These are phyloP conservation scores for Neonectria sp. DNA, from an alignment of 2,329 filamentous ascomycete species.

Conservation along the genomic window DNA sequence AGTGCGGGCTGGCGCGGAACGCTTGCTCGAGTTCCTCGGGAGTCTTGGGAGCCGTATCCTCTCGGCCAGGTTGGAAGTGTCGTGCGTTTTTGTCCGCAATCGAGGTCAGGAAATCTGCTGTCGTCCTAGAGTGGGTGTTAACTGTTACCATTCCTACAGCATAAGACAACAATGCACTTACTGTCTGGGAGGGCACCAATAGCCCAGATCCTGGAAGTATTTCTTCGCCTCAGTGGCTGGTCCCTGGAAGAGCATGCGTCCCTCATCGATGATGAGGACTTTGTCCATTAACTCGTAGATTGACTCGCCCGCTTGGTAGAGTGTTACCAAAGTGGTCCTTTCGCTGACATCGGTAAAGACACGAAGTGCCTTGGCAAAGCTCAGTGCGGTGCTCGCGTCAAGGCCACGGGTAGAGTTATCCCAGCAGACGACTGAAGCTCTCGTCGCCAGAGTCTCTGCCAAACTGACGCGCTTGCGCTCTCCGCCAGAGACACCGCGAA, in stretches of 20 bases:
- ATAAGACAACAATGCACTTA: background rate
- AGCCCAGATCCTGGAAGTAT: conserved; percentile 78
- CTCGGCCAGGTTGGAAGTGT: conserved; percentile 73
- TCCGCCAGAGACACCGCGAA: conserved; percentile 70
- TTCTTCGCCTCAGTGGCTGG: conserved; percentile 71
- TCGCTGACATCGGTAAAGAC: conserved; percentile 75
- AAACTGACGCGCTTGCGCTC: conserved; percentile 80
- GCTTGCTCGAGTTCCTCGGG: conserved; percentile 75
- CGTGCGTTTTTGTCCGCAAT: conserved; percentile 80
- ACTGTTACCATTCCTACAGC: background rate
- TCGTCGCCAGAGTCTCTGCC: conserved; percentile 70
- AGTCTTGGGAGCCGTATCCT: conserved; percentile 76
- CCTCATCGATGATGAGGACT: conserved; percentile 77
- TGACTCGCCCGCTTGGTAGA: conserved; percentile 76
- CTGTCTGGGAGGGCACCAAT: conserved; percentile 58
- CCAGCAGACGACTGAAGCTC: conserved; percentile 74
- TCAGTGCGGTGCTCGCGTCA: conserved; percentile 78
- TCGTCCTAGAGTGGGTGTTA: conserved; percentile 6
- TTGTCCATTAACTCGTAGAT: conserved; percentile 80
- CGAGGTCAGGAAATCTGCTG: conserved; percentile 78
- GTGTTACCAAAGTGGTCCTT: conserved; percentile 75
- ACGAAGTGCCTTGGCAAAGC: conserved; percentile 72
- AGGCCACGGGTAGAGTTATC: conserved; percentile 71
- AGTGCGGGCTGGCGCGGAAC: conserved; percentile 73
- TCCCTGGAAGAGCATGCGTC: conserved; percentile 77